Conservation (phyloP, 768 basidiomycete species). For the Termitomyces sp. region DNA sequence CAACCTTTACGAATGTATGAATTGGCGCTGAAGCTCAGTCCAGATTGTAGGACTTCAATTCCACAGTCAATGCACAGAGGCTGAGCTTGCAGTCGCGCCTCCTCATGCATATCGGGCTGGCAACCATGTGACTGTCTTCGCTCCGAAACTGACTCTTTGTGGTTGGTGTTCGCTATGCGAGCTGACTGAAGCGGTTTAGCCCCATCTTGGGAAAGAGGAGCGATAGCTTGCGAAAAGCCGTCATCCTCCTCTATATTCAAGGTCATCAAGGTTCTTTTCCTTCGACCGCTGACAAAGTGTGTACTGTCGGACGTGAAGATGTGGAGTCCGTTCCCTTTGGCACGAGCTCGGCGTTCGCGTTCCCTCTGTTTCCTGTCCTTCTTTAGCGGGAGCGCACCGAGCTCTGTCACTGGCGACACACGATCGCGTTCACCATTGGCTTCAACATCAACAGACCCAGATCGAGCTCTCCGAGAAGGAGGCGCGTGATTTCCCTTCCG, state of each 20-base stretch:
- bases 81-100: background rate
- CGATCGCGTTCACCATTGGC: conserved; percentile 25
- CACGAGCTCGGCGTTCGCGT: conserved; percentile 27
- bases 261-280: conserved; percentile 31
- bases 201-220: conserved; percentile 27
- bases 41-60: conserved; percentile 48
- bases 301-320: conserved; percentile 36
- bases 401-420: conserved; percentile 12
- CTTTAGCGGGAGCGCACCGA: conserved; percentile 19
- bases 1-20: conserved; percentile 62
- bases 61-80: conserved; percentile 48
- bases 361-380: conserved; percentile 28
- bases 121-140: background rate
- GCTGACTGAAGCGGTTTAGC: conserved; percentile 18
- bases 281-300: conserved; percentile 37
- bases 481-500: background rate
- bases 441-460: conserved; percentile 46
- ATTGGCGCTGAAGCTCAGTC: conserved; percentile 46
- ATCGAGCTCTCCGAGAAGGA: background rate
- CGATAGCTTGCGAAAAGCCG: conserved; percentile 39
- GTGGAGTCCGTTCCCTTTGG: conserved; percentile 32
- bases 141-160: conserved; percentile 6
- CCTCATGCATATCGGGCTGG: background rate
- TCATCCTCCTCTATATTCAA: conserved; percentile 48
- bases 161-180: conserved; percentile 1